Conservation (phyloP, 1,284 basidiomycete species). For the Boletus calvinii region DNA sequence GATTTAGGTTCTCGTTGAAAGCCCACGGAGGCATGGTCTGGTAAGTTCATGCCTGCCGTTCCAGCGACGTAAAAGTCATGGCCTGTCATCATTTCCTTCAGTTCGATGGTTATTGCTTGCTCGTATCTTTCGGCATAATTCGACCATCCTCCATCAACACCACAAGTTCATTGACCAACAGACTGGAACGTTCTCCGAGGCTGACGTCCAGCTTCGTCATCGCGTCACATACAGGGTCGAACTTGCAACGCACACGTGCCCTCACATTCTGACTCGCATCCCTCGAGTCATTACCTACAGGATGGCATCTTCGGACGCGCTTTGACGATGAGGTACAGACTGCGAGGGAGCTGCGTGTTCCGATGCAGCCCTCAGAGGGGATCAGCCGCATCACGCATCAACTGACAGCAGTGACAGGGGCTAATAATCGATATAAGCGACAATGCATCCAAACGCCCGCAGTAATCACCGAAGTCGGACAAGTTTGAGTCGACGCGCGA, state of each 20-base stretch:
- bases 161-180: slow-evolving; percentile 5
- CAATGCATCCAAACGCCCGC: background rate
- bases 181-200: background rate
- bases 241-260: background rate
- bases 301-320: background rate
- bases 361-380: background rate
- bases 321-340: background rate
- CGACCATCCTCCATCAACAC: background rate
- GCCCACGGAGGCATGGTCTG: no score
- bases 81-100: background rate
- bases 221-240: background rate
- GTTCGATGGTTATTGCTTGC: background rate
- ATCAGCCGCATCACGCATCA: background rate
- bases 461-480: slow-evolving; percentile 8
- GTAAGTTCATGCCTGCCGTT: no score
- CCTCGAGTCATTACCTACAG: background rate
- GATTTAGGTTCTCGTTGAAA: background rate
- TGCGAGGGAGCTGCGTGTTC: background rate
- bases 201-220: slow-evolving; percentile 1
- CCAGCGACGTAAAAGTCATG: background rate
- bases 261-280: background rate
- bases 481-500: background rate
- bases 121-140: background rate
- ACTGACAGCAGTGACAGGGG: background rate
- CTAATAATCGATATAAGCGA: no score